These are phyloP conservation scores for Backusella parvicylindrica DNA, from an alignment of 192 early-diverging fungal genomes.

Conservation along the genomic window DNA sequence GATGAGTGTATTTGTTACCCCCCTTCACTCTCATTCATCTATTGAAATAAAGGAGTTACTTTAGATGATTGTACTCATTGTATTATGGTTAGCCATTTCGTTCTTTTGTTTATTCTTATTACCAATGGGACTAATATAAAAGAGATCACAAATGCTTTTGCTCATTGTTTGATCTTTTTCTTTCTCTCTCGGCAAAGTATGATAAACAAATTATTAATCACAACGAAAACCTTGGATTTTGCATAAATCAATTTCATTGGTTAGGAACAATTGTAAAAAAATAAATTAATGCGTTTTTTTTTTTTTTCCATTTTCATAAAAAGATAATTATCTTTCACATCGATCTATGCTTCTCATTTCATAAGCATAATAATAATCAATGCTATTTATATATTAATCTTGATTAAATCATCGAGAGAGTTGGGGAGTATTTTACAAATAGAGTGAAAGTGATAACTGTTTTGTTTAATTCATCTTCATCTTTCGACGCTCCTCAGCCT, in stretches of 20 bases:
- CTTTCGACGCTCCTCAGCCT: slow-evolving; percentile 1
- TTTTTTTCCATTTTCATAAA: too few species aligned
- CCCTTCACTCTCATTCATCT: background rate
- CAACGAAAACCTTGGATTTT: background rate
- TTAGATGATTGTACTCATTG: background rate
- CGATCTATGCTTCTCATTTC: too few species aligned
- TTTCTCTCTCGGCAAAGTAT: too few species aligned
- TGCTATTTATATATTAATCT: too few species aligned
- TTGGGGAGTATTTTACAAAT: background rate
- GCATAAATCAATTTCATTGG: background rate
- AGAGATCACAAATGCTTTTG: background rate
- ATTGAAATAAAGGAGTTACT: background rate
- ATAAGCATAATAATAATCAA: background rate
- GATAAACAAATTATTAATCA: too few species aligned
- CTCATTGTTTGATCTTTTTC: background rate
- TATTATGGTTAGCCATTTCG: too few species aligned
- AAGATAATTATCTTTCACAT: too few species aligned
- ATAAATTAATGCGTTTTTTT: background rate
- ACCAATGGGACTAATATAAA: background rate
- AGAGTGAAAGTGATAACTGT: too few species aligned
- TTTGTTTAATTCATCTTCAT: background rate
- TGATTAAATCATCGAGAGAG: background rate
- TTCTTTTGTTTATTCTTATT: too few species aligned
- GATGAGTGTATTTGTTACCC: background rate
- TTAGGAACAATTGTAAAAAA: background rate